A percentile compares a stretch with the other conserved stretches of the same genome.
phyloP scores from a whole-genome alignment of 495 filamentous ascomycete genomes.

The Bombardia bombarda region DNA sequence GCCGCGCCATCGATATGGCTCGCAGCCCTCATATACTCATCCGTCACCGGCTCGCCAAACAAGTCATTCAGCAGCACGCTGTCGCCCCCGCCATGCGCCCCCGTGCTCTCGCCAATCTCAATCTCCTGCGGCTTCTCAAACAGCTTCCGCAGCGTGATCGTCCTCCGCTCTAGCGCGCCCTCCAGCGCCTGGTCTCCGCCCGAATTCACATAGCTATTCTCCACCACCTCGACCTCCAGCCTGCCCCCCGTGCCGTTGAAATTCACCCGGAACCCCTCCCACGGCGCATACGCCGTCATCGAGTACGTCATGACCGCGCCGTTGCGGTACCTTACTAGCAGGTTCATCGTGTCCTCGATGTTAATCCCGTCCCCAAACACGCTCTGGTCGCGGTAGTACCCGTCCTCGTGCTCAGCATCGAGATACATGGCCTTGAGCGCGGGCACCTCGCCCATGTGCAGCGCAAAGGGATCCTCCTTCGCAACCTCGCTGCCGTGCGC shows the following conservation, averaged over 20 bases:
- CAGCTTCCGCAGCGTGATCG: slow-evolving; percentile 29
- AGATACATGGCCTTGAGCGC: slow-evolving; percentile 48
- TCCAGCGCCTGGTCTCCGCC: slow-evolving; percentile 38
- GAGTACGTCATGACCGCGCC: slow-evolving; percentile 43
- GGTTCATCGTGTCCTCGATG: slow-evolving; percentile 53
- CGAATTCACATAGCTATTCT: slow-evolving; percentile 42
- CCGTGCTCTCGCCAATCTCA: slow-evolving; percentile 28
- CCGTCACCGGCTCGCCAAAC: slow-evolving; percentile 33
- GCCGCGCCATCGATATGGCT: slow-evolving; percentile 47
- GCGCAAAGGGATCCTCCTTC: slow-evolving; percentile 38
- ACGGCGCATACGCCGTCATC: slow-evolving; percentile 40
- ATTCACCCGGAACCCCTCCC: slow-evolving; percentile 39
- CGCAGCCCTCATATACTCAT: slow-evolving; percentile 36
- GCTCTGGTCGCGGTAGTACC: slow-evolving; percentile 49
- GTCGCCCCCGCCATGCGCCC: slow-evolving; percentile 40
- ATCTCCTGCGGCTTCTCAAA: slow-evolving; percentile 39
- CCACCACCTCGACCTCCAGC: slow-evolving; percentile 40
- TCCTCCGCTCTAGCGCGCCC: slow-evolving; percentile 31
- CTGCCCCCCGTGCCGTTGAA: slow-evolving; percentile 40
- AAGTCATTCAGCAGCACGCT: slow-evolving; percentile 37
- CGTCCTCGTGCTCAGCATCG: slow-evolving; percentile 52
- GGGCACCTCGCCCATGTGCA: slow-evolving; percentile 40
- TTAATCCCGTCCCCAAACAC: slow-evolving; percentile 53
- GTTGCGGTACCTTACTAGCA: slow-evolving; percentile 47
- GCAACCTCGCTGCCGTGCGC: slow-evolving; percentile 28